phyloP scores from a whole-genome alignment of 306 rosid species.

The Dryas octopetala region DNA sequence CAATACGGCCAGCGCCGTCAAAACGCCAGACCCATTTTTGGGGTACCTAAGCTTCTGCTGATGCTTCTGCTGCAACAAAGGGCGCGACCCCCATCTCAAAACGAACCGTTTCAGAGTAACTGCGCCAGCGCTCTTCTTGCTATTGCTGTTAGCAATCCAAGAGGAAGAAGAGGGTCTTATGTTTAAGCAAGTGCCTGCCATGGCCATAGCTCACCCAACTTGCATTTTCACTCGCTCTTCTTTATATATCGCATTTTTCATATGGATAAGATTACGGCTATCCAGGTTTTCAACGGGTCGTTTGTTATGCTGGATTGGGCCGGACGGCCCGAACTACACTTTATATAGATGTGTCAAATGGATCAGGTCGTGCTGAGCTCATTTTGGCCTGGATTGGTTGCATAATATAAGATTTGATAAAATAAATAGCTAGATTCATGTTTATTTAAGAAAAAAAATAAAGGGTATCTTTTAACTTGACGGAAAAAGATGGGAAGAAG shows the following conservation, averaged over 20 bases:
- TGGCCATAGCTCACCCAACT: neutral
- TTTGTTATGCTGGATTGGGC: too few relatives aligned
- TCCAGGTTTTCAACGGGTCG: neutral
- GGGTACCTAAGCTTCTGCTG: neutral
- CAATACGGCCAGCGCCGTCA: constrained; percentile 22
- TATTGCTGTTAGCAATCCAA: neutral
- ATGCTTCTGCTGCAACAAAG: neutral
- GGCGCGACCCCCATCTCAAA: neutral
- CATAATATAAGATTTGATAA: too few relatives aligned
- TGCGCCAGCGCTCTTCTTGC: neutral
- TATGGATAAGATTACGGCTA: constrained; percentile 10
- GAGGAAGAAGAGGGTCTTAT: constrained; percentile 15
- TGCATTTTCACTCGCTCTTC: neutral
- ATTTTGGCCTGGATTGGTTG: too few relatives aligned
- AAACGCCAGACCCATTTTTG: constrained; percentile 15
- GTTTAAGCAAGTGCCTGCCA: constrained; percentile 25
- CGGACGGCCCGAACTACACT: too few relatives aligned
- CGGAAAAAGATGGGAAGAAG: too few relatives aligned
- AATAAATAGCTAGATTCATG: too few relatives aligned
- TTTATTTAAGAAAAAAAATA: too few relatives aligned
- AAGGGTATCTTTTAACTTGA: too few relatives aligned
- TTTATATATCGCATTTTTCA: neutral
- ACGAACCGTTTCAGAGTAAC: neutral
- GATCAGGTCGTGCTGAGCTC: too few relatives aligned
- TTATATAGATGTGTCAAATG: too few relatives aligned